Percentiles rank a stretch among this genome's conserved stretches.
These are phyloP conservation scores for Daucus carota DNA, from an alignment of 129 eudicot species.

Conservation along the genomic window DH1_v3.0 NC_030386.2:32049001-32049500, in stretches of 20 bases:
- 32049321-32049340: no score
- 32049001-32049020: not conserved
- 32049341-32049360: no score
- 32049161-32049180: not conserved
- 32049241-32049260: not conserved
- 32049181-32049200: not conserved
- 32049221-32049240: not conserved
- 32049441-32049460: no score
- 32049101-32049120: conserved; percentile 17
- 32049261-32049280: not conserved
- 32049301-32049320: no score
- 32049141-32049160: conserved; percentile 24
- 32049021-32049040: not conserved
- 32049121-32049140: conserved; percentile 7
- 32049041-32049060: not conserved
- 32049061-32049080: no score
- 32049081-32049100: conserved; percentile 1
- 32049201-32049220: conserved; percentile 2
- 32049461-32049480: no score
- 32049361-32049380: no score
- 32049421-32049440: no score
- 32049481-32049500: no score
- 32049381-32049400: no score
- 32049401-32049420: no score
- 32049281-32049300: no score